phyloP scores from a whole-genome alignment of 805 yeast genomes.

The Suhomyces kilbournensis region DNA sequence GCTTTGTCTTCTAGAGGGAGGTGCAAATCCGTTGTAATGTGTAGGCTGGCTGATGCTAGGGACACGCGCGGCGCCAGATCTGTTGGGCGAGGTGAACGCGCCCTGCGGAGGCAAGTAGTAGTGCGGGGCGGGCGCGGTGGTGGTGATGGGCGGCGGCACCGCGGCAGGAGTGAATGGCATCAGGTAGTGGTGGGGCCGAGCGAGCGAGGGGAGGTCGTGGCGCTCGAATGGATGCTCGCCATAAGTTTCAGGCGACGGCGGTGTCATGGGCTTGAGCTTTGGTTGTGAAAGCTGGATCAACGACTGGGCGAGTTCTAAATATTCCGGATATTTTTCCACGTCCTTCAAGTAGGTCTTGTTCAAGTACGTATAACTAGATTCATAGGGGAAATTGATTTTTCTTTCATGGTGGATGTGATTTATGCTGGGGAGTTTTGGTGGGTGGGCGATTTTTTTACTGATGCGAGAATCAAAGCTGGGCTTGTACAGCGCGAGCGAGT shows the following conservation, averaged over 20 bases:
- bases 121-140: not conserved
- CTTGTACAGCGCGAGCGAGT: slow-evolving; percentile 12
- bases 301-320: slow-evolving; percentile 46
- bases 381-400: slow-evolving; percentile 51
- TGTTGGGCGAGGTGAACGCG: not conserved
- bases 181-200: not conserved
- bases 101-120: slow-evolving; percentile 4
- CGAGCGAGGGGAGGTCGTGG: not conserved
- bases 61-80: not conserved
- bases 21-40: not conserved
- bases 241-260: not conserved
- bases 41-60: slow-evolving; percentile 3
- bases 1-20: not conserved
- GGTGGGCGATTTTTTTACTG: slow-evolving; percentile 22
- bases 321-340: slow-evolving; percentile 47
- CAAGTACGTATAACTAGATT: slow-evolving; percentile 51
- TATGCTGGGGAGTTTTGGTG: slow-evolving; percentile 17
- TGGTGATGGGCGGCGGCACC: not conserved
- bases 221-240: not conserved
- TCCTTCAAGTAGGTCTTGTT: slow-evolving; percentile 48
- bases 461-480: slow-evolving; percentile 41
- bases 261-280: not conserved
- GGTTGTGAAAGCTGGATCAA: slow-evolving; percentile 34
- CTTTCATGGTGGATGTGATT: slow-evolving; percentile 21
- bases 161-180: not conserved